Conservation (phyloP, 768 basidiomycete species). For the Xanthoconium purpureum region DNA sequence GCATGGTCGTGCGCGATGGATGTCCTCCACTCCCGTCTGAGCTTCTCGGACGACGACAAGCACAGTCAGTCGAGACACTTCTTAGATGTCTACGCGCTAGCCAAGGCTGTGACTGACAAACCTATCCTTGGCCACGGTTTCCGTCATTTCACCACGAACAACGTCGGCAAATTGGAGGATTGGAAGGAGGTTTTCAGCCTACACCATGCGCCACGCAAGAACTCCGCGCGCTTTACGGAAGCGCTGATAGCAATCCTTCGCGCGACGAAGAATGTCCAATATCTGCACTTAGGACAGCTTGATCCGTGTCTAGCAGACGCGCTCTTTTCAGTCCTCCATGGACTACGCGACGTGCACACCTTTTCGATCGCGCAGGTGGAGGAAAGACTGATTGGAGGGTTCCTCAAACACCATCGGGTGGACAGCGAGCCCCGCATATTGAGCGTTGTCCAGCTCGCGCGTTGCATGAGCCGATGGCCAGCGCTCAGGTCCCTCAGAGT, state of each 20-base stretch:
- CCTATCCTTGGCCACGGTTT: conserved; percentile 12
- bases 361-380: conserved; percentile 13
- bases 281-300: conserved; percentile 12
- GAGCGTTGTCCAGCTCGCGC: conserved; percentile 17
- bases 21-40: conserved; percentile 11
- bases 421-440: conserved; percentile 1
- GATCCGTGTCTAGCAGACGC: conserved; percentile 10
- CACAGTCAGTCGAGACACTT: neutral
- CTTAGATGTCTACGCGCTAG: conserved; percentile 16
- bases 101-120: conserved; percentile 14
- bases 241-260: conserved; percentile 19
- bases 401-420: neutral
- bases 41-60: conserved; percentile 16
- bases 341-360: conserved; percentile 8
- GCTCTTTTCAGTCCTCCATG: conserved; percentile 8
- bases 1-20: conserved; percentile 26
- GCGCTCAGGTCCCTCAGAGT: conserved; percentile 11
- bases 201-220: neutral
- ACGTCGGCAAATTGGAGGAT: conserved; percentile 5
- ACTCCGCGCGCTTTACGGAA: conserved; percentile 9
- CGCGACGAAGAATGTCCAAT: conserved; percentile 14
- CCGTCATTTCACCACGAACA: conserved; percentile 18
- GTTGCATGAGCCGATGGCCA: conserved; percentile 18
- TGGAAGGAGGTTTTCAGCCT: neutral
- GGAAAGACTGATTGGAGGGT: neutral